phyloP scores from a whole-genome alignment of 768 basidiomycete species.

The Termitomyces sp. region DNA sequence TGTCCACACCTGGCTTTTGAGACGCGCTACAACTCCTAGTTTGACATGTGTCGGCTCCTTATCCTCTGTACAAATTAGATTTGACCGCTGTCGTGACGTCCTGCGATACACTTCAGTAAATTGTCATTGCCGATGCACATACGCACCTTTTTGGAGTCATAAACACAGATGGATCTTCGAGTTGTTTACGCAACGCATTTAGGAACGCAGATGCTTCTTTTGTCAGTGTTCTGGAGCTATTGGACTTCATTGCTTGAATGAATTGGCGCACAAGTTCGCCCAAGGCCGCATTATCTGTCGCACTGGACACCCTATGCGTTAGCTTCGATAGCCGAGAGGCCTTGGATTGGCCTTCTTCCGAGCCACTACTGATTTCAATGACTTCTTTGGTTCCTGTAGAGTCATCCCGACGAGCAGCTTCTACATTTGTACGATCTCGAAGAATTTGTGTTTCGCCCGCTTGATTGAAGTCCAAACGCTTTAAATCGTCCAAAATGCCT shows the following conservation, averaged over 20 bases:
- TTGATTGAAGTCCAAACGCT: slow-evolving; percentile 43
- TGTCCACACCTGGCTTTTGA: slow-evolving; percentile 46
- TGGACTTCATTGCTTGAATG: slow-evolving; percentile 53
- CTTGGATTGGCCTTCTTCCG: slow-evolving; percentile 37
- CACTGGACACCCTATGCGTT: slow-evolving; percentile 32
- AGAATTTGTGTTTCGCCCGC: slow-evolving; percentile 39
- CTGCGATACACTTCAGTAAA: slow-evolving; percentile 2
- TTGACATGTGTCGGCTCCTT: slow-evolving; percentile 48
- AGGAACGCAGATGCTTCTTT: slow-evolving; percentile 69
- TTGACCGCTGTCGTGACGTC: slow-evolving; percentile 24
- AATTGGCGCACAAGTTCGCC: slow-evolving; percentile 54
- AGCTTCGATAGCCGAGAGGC: slow-evolving; percentile 48
- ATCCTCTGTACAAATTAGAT: slow-evolving; percentile 32
- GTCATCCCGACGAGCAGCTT: slow-evolving; percentile 25
- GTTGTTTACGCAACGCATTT: slow-evolving; percentile 63
- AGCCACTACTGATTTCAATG: slow-evolving; percentile 44
- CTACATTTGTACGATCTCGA: slow-evolving; percentile 44
- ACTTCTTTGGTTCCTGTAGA: slow-evolving; percentile 20
- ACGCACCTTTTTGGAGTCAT: slow-evolving; percentile 48
- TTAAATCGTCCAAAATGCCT: slow-evolving; percentile 52
- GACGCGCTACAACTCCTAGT: slow-evolving; percentile 50
- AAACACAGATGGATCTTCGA: slow-evolving; percentile 62
- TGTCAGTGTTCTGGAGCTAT: slow-evolving; percentile 60
- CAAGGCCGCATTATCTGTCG: slow-evolving; percentile 51
- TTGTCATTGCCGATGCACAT: slow-evolving; percentile 12